These are phyloP conservation scores for Vigna hirtella DNA, from an alignment of 306 rosid species.

Conservation along the genomic window DNA sequence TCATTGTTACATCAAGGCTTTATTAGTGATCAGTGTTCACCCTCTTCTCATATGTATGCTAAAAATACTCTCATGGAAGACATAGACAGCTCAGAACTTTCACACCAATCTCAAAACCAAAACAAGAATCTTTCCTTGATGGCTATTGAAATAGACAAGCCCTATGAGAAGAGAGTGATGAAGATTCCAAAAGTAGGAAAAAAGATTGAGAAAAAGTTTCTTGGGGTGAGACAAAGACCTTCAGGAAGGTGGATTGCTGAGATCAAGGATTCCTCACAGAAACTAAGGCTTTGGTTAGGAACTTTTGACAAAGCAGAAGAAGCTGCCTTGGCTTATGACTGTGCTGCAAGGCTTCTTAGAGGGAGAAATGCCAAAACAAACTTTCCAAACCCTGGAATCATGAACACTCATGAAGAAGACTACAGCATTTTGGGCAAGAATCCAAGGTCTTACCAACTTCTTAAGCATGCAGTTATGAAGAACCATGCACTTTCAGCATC, in stretches of 20 bases:
- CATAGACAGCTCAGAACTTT: conserved; percentile 47
- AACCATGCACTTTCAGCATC: conserved; percentile 61
- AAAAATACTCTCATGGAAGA: conserved; percentile 58
- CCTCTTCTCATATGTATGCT: conserved; percentile 42
- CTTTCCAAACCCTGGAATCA: conserved; percentile 54
- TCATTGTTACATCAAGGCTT: conserved; percentile 35
- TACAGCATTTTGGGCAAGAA: conserved; percentile 61
- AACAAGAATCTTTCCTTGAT: conserved; percentile 32
- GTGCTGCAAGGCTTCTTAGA: conserved; percentile 86
- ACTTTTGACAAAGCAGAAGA: conserved; percentile 83
- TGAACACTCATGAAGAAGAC: conserved; percentile 51
- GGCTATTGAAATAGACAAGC: conserved; percentile 39
- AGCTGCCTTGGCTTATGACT: conserved; percentile 85
- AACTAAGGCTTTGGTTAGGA: conserved; percentile 90
- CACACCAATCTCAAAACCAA: conserved; percentile 48
- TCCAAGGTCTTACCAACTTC: conserved; percentile 71
- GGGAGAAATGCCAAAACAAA: conserved; percentile 90
- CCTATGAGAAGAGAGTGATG: conserved; percentile 30
- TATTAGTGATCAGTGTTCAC: conserved; percentile 34
- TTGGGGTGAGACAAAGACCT: conserved; percentile 92
- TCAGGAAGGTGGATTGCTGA: conserved; percentile 98
- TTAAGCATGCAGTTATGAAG: conserved; percentile 75
- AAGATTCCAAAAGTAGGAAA: conserved; percentile 41
- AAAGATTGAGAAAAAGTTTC: conserved; percentile 58
- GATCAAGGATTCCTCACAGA: conserved; percentile 86